phyloP scores from a whole-genome alignment of 1,139 yeast species.

The Taphrina populina region DNA sequence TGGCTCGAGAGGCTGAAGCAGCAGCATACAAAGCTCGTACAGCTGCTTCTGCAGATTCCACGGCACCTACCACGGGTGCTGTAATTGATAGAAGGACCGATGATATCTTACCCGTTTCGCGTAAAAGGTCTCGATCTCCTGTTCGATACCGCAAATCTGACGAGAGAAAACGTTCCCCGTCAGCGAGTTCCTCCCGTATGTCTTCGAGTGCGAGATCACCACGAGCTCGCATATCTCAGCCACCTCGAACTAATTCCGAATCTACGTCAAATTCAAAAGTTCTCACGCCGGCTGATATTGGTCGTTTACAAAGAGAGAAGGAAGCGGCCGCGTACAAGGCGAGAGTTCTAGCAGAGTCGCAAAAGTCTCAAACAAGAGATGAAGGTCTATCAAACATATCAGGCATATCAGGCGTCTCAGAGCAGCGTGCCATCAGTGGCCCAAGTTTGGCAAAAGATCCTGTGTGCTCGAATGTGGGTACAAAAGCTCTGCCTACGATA shows the following conservation, averaged over 20 bases:
- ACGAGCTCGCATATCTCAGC: neutral
- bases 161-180: neutral
- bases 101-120: no score
- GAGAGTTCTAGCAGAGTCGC: slow-evolving; percentile 5
- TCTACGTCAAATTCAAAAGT: no score
- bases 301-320: slow-evolving; percentile 15
- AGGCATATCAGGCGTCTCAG: neutral
- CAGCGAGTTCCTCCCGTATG: neutral
- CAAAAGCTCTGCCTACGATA: slow-evolving; percentile 1
- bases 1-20: slow-evolving; percentile 31
- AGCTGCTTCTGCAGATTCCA: slow-evolving; percentile 1
- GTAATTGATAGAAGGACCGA: no score
- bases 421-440: neutral
- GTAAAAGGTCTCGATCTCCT: neutral
- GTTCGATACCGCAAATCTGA: neutral
- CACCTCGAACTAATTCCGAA: no score
- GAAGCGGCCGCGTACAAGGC: slow-evolving; percentile 31
- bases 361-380: neutral
- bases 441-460: neutral
- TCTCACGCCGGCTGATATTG: slow-evolving; percentile 27
- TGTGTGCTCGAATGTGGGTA: no score
- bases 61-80: neutral
- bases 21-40: slow-evolving; percentile 26
- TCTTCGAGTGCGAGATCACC: neutral
- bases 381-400: no score